Evolutionary conservation across 1,284 basidiomycete genomes (phyloP).

Genomic region (Singerocomus rubriflavus): DNA sequence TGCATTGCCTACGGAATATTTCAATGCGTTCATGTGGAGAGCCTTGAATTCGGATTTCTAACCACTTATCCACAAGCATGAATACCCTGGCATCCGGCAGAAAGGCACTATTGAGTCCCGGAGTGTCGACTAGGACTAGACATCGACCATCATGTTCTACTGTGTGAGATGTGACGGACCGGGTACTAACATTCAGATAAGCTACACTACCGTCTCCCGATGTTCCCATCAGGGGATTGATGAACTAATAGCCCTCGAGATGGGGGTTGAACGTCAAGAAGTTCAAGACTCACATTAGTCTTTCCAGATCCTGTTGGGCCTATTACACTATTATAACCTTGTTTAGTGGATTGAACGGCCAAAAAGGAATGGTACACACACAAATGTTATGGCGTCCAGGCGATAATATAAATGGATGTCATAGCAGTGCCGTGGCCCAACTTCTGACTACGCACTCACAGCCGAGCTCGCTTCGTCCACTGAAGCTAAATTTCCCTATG

Average conservation of each 20-base stretch:
- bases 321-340: constrained; percentile 2
- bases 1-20: constrained; percentile 2
- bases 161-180: not conserved
- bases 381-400: constrained; percentile 3
- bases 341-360: not conserved
- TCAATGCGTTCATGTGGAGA: constrained; percentile 1
- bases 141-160: constrained; percentile 1
- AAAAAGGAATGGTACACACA: not conserved
- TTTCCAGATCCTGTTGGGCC: constrained; percentile 15
- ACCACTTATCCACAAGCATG: not conserved
- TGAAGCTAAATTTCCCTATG: too few relatives aligned
- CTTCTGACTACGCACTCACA: too few relatives aligned
- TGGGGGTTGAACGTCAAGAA: not conserved
- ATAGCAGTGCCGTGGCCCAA: too few relatives aligned
- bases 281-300: constrained; percentile 1
- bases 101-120: constrained; percentile 6
- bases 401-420: not conserved
- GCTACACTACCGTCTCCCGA: not conserved
- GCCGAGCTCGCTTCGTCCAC: too few relatives aligned
- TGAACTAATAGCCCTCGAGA: constrained; percentile 7
- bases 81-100: constrained; percentile 1
- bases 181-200: not conserved
- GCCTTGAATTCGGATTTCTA: not conserved
- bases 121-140: constrained; percentile 11
- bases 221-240: not conserved